Base-by-base conservation (phyloP, 2,329 filamentous ascomycete genomes). In the Alternaria novae-zelandiae region DNA sequence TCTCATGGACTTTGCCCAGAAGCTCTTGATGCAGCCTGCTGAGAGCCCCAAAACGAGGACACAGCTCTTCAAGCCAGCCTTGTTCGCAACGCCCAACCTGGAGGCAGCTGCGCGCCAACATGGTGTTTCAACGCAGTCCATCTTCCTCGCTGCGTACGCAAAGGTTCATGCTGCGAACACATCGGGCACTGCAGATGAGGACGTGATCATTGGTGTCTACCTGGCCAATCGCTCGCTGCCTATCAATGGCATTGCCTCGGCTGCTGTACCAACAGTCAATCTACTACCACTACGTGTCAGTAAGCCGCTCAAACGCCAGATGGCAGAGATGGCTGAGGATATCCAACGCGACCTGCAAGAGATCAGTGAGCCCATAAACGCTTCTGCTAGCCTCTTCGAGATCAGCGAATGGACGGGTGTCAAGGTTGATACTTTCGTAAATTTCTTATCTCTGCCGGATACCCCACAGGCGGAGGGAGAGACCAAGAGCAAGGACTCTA, bases 321-420 rank as follows among this genome's bases (percentile, higher is more conserved):
- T 91, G 0, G 23, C 85, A 2, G 79, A 83, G 0, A 65, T 88
- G 0, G 93, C 93, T 0, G 76, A 67, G 5, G 75, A 82, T 12
- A 87, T 97, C 2, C 93, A 96, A 73, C 71, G 72, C 0, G 92
- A 96, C 71, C 79, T 97, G 0, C 82, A 86, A 36, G 76, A 82
- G 5, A 90, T 97, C 36, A 86, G 84, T 20, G 84, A 69, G 25
- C 79, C 80, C 2, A 85, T 83, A 50, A 88, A 88, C 72, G 85
- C 86, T 0, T 82, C 82, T 2, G 88, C 88, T 0, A 88, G 88
- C 1, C 81, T 97, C 2, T 88, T 87, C 81, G 90, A 97, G 76
- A 89, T 97, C 41, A 79, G 84, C 20, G 78, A 84, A 15, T 97
- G 93, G 93, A 95, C 92, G 0, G 91, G 90, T 0, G 80, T 93